Evolutionary conservation across 1,284 basidiomycete species (phyloP).

Genomic region (Bjerkandera adusta): DNA sequence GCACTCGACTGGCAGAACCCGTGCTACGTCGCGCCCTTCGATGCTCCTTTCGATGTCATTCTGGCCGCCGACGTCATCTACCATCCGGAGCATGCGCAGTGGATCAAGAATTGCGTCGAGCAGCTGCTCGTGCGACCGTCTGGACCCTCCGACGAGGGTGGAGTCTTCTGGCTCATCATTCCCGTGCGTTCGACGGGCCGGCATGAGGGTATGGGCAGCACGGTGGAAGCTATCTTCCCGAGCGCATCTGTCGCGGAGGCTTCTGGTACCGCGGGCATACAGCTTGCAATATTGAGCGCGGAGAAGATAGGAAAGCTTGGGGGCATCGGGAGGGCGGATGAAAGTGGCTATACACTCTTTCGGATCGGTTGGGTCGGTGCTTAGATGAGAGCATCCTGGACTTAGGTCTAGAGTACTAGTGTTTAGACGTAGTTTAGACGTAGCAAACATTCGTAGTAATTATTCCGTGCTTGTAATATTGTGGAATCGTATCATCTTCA

Average conservation of each 20-base stretch:
- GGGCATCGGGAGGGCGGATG: conserved; percentile 66
- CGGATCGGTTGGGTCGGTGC: conserved; percentile 71
- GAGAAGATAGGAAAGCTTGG: conserved; percentile 45
- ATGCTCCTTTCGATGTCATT: conserved; percentile 50
- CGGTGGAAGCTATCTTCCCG: conserved; percentile 59
- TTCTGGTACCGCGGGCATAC: conserved; percentile 8
- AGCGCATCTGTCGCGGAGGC: conserved; percentile 1
- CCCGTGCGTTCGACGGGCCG: conserved; percentile 65
- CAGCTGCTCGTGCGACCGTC: conserved; percentile 40
- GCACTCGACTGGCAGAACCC: conserved; percentile 73
- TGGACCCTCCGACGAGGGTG: conserved; percentile 22
- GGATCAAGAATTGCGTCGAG: conserved; percentile 62
- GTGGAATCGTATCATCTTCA: too few species aligned
- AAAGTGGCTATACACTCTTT: conserved; percentile 64
- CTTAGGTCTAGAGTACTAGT: too few species aligned
- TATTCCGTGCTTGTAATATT: too few species aligned
- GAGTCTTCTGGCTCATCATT: conserved; percentile 73
- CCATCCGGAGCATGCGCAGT: conserved; percentile 60
- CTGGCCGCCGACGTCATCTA: conserved; percentile 71
- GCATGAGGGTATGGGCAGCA: conserved; percentile 59
- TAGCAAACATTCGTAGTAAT: too few species aligned
- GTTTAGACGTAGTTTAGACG: too few species aligned
- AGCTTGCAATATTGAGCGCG: conserved; percentile 42
- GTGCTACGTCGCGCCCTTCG: conserved; percentile 30
- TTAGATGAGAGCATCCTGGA: too few species aligned